Evolutionary conservation across 108 stramenopile species (phyloP).

Genomic region (Ochromonas danica): DNA sequence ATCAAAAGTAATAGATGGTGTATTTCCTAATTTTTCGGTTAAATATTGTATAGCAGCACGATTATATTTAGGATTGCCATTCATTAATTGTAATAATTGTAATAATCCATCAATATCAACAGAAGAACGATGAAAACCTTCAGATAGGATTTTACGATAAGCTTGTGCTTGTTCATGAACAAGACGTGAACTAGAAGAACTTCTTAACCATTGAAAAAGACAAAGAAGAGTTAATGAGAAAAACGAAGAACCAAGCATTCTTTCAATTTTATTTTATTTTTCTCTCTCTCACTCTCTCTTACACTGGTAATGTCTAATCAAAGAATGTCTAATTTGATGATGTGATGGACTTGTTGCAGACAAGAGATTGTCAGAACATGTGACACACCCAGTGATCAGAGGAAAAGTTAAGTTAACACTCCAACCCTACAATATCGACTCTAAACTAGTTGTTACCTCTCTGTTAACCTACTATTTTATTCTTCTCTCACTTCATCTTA

Average conservation of each 20-base stretch:
- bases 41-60: background rate
- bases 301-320: too few relatives aligned
- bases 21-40: background rate
- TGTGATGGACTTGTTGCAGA: too few relatives aligned
- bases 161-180: background rate
- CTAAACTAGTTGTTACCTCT: too few relatives aligned
- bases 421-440: too few relatives aligned
- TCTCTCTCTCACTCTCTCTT: too few relatives aligned
- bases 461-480: too few relatives aligned
- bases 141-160: background rate
- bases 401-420: too few relatives aligned
- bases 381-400: too few relatives aligned
- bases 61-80: slow-evolving; percentile 6
- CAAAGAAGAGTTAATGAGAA: background rate
- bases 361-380: too few relatives aligned
- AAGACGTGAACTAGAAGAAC: background rate
- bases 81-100: background rate
- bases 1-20: background rate
- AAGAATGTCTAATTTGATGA: too few relatives aligned
- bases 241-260: background rate
- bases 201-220: background rate
- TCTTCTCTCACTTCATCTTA: too few relatives aligned
- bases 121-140: background rate
- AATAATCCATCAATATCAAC: background rate
- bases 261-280: background rate